Evolutionary conservation across 1,284 basidiomycete genomes (phyloP), one percentile per base, ranked within the genome.

Genomic region (Rugiboletus extremiorientalis): DNA sequence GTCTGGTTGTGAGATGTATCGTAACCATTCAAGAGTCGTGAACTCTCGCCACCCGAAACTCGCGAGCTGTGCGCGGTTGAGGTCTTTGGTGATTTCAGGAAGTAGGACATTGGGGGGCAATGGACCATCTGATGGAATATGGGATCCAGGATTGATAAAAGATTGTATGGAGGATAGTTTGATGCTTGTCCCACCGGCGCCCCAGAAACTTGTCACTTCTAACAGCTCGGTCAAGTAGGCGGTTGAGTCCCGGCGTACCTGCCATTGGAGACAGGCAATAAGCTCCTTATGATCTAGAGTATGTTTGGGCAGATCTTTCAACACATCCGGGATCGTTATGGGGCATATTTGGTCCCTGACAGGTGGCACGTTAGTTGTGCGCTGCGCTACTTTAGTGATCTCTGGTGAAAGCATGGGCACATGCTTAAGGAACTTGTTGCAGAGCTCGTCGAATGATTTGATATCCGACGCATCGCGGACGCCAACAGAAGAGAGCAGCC

Each of bases 231-330:
- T 15, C 31, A 79, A 5, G 76, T 71, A 27, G 88, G 82, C 43
- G 86, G 77, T 23, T 77, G 75, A 10, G 74, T 66, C 45, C 83
- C 71, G 73, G 27, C 75, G 73, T 52, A 89, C 84, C 91, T 95
- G 97, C 96, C 96, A 99, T 56, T 85, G 84, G 61, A 98, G 78
- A 71, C 92, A 96, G 6, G 86, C 86, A 23, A 88, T 72, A 76
- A 92, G 89, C 72, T 98, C 94, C 16, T 79, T 74, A 63, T 92
- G 84, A 1, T 74, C 74, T 22, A 99, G 79, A 2, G 96, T 89
- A 16, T 92, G 80, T 4, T 80, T 73, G 18, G 83, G 82, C 9
- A 99, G 80, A 70, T 97, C 94, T 50, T 80, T 76, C 49, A 98
- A 78, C 22, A 98, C 92, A 69, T 99, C 97, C 22, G 86, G 79